Evolutionary conservation across 2,329 filamentous ascomycete genomes (phyloP).

Genomic region (Epichloe bromicola): DNA sequence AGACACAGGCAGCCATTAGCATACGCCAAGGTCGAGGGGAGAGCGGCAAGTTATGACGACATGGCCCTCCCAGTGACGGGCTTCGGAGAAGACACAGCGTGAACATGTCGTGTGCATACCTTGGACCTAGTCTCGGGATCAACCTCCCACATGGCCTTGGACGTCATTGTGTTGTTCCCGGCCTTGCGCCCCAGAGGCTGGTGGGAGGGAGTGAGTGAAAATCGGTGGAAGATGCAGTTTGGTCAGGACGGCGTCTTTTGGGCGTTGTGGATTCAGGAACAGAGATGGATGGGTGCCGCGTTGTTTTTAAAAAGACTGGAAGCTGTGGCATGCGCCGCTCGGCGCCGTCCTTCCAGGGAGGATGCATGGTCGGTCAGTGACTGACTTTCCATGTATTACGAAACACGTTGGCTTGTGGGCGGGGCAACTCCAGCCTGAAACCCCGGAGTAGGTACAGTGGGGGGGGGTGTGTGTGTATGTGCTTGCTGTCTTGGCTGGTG

Average conservation of each 20-base stretch:
- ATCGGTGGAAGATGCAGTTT: background rate
- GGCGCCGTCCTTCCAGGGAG: background rate
- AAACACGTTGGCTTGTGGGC: background rate
- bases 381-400: too few species aligned
- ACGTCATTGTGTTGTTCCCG: slow-evolving; percentile 32
- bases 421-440: background rate
- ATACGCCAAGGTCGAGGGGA: background rate
- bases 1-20: slow-evolving; percentile 8
- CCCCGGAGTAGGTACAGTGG: background rate
- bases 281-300: background rate
- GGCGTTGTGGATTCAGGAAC: background rate
- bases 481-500: too few species aligned
- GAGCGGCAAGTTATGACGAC: background rate
- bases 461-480: too few species aligned
- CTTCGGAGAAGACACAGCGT: background rate
- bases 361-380: too few species aligned
- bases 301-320: background rate
- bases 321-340: background rate
- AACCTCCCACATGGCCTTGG: slow-evolving; percentile 93
- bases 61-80: slow-evolving; percentile 3
- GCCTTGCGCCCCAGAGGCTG: background rate
- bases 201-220: background rate
- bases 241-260: background rate
- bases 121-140: slow-evolving; percentile 95
- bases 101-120: slow-evolving; percentile 35